phyloP scores from a whole-genome alignment of 345 rosid genomes.

The Moricandia moricandioides region DNA sequence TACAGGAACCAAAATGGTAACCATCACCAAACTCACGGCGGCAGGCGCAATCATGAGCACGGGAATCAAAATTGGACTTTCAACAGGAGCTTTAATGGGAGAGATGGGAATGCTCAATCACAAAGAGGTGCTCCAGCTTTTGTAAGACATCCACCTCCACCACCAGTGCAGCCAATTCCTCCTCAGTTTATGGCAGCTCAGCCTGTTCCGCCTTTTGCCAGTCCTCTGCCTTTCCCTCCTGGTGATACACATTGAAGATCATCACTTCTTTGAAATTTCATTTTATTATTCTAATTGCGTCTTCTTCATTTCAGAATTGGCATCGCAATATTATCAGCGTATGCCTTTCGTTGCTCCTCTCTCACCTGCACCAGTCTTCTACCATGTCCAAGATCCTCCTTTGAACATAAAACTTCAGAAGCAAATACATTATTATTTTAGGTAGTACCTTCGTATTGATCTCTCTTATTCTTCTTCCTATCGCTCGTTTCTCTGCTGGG shows the following conservation, averaged over 20 bases:
- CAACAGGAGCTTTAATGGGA: constrained; percentile 53
- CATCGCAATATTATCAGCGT: constrained; percentile 52
- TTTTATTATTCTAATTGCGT: constrained; percentile 30
- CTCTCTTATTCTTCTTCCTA: neutral
- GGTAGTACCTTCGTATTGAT: constrained; percentile 42
- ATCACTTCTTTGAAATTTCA: neutral
- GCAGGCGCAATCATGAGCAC: constrained; percentile 73
- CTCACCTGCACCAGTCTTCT: constrained; percentile 47
- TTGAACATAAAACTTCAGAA: constrained; percentile 53
- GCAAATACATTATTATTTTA: constrained; percentile 88
- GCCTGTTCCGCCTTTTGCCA: constrained; percentile 47
- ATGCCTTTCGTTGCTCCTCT: constrained; percentile 45
- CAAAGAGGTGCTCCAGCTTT: constrained; percentile 57
- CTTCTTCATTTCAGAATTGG: constrained; percentile 45
- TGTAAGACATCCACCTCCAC: constrained; percentile 60
- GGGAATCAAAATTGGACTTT: constrained; percentile 60
- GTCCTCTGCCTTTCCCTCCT: constrained; percentile 48
- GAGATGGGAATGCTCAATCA: constrained; percentile 63
- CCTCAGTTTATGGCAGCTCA: constrained; percentile 51
- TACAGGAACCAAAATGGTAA: constrained; percentile 66
- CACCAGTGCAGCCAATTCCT: constrained; percentile 49
- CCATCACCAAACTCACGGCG: constrained; percentile 65
- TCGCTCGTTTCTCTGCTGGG: neutral
- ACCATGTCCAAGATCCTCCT: constrained; percentile 46
- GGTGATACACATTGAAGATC: constrained; percentile 47